These are phyloP conservation scores for Histomonas meleagridis DNA, from an alignment of 208 protist genomes.

Conservation along the genomic window DNA sequence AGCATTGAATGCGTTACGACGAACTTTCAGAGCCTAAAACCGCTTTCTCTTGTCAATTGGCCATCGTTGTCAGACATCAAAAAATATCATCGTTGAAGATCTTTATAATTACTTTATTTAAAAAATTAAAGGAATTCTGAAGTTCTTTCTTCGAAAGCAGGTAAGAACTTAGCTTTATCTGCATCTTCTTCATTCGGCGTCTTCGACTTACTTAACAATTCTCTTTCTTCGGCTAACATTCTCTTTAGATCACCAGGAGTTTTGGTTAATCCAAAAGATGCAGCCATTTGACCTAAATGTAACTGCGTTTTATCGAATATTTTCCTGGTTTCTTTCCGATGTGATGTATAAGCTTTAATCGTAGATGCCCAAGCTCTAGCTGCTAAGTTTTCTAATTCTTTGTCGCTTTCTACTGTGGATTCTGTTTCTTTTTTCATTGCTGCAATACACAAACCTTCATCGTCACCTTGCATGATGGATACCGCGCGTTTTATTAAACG, in stretches of 20 bases:
- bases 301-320: neutral
- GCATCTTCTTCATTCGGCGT: neutral
- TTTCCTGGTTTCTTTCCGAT: neutral
- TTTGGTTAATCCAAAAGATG: neutral
- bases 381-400: neutral
- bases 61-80: no score
- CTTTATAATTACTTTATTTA: neutral
- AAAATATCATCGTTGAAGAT: no score
- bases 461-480: neutral
- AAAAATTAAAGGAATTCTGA: conserved; percentile 30
- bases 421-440: neutral
- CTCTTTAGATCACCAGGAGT: neutral
- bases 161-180: neutral
- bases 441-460: neutral
- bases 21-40: no score
- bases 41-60: no score
- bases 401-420: neutral
- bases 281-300: neutral
- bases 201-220: neutral
- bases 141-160: neutral
- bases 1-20: no score
- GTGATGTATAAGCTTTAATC: neutral
- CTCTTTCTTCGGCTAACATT: neutral
- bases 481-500: neutral
- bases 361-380: neutral